phyloP scores from a whole-genome alignment of 1,284 basidiomycete species.

The Cryptococcus hybrid region DNA sequence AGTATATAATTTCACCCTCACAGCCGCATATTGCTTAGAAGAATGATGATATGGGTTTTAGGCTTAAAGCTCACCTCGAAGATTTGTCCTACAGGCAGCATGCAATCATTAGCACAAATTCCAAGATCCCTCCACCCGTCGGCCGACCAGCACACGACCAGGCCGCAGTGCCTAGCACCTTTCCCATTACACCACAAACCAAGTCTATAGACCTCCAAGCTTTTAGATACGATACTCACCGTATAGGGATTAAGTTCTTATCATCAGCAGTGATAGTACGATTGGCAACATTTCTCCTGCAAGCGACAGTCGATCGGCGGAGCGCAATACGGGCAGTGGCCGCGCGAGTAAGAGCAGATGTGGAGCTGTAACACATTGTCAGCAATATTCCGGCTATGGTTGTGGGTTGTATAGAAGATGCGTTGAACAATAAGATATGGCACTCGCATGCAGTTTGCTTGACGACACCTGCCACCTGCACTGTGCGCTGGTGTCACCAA shows the following conservation, averaged over 20 bases:
- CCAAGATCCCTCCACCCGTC: not conserved
- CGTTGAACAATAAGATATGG: not conserved
- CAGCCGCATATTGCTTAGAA: not conserved
- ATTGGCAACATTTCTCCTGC: conserved; percentile 6
- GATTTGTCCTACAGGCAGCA: conserved; percentile 24
- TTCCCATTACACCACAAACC: not conserved
- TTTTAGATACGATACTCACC: conserved; percentile 13
- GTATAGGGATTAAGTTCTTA: conserved; percentile 38
- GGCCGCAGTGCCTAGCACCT: not conserved
- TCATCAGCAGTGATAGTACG: conserved; percentile 16
- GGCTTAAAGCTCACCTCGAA: conserved; percentile 18
- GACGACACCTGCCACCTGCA: not conserved
- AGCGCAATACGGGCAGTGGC: not conserved
- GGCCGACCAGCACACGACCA: not conserved
- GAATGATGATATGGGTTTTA: not conserved
- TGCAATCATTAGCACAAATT: not conserved
- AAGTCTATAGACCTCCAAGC: not conserved
- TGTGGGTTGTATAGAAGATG: not conserved
- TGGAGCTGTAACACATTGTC: not conserved
- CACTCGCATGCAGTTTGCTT: not conserved
- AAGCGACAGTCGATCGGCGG: not conserved
- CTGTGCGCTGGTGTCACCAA: not conserved
- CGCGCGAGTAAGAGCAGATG: not conserved
- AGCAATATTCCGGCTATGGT: not conserved
- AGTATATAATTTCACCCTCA: not conserved